Conservation (phyloP, 306 rosid genomes). For the Carpinus fangiana region DNA sequence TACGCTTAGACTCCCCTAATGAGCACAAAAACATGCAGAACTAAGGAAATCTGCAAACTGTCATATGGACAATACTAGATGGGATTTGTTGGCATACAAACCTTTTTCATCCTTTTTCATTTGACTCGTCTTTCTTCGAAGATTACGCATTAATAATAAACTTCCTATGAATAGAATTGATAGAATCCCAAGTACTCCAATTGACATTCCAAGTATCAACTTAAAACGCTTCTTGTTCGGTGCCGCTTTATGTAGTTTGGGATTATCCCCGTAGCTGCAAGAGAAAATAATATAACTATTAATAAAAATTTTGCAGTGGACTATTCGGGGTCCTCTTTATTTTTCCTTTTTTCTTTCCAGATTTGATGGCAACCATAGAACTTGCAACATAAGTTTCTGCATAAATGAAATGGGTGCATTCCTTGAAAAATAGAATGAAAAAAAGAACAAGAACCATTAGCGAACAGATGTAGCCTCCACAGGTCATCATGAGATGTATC, state of each 20-base stretch:
- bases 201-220: constrained; percentile 62
- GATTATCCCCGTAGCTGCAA: constrained; percentile 68
- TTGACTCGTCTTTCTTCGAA: constrained; percentile 46
- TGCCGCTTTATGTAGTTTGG: constrained; percentile 45
- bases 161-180: constrained; percentile 51
- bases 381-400: background rate
- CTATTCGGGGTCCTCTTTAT: background rate
- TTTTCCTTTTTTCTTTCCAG: background rate
- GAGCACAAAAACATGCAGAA: constrained; percentile 22
- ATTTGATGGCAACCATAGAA: background rate
- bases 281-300: constrained; percentile 19
- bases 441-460: background rate
- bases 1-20: constrained; percentile 62
- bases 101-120: constrained; percentile 56
- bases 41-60: constrained; percentile 18
- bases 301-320: constrained; percentile 16
- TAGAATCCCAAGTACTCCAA: constrained; percentile 62
- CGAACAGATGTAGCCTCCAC: background rate
- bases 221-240: constrained; percentile 53
- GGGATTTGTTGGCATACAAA: constrained; percentile 31
- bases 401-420: background rate
- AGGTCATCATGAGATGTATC: background rate
- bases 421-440: background rate
- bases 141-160: constrained; percentile 46
- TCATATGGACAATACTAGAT: constrained; percentile 3